Evolutionary conservation across 352 stramenopile genomes (phyloP), one percentile per base, ranked within the genome.

Genomic region (Phytophthora litchii): DNA sequence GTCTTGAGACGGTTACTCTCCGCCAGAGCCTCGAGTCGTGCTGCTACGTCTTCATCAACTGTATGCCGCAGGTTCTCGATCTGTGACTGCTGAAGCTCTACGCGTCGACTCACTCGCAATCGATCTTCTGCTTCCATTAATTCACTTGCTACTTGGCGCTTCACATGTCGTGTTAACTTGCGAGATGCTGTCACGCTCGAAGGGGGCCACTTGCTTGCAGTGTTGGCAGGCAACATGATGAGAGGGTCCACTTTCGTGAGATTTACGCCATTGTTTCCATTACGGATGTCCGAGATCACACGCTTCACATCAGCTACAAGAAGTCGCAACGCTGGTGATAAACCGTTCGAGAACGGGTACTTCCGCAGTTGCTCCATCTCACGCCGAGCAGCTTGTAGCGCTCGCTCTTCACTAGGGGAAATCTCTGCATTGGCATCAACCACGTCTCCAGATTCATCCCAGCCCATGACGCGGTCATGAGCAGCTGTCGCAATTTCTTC

Each of bases 281-380:
- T 76, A 4, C 70, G 74, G 38, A 84, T 41, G 40, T 78, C 76
- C 27, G 67, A 75, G 13, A 86, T 52, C 8, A 59, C 53, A n/a
- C 70, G 68, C 52, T 84, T 80, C 7, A 82, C 41, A 56, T 88
- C 76, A 2, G 67, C 54, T 11, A 75, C 12, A 23, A 87, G 38
- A 3, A 88, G 50, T 20, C 45, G 45, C 2, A 72, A 19, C 0
- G 76, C 77, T 4, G 59, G 48, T 0, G 37, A 21, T 0, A 88
- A 17, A 0, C 82, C 82, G 25, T 78, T 77, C 0, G 76, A 86
- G 54, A 91, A 91, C 29, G 82, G 76, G 25, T 89, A 89, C 41
- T 75, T 78, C 1, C 54, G 64, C 14, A 89, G 55, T 44, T 83
- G 58, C 11, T 82, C 71, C 38, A 73, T 45, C n/a, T 86, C 76